A percentile compares a stretch with the other conserved stretches of the same genome.
Conservation (phyloP, 163 green algal genomes). For the Chlorella variabilis region DNA sequence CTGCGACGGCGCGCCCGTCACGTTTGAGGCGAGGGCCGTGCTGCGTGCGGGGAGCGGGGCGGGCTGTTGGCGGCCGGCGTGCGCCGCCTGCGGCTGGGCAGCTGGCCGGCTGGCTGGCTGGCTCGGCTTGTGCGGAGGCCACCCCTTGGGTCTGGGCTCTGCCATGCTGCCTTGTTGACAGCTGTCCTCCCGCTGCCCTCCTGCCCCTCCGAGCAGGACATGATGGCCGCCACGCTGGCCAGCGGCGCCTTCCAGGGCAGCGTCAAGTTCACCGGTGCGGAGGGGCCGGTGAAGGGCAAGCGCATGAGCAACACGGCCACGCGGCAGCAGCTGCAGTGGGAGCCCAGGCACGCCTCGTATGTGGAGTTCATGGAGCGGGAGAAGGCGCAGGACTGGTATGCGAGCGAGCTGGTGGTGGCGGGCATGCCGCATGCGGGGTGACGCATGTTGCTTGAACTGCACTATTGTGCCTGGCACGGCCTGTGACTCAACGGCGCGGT, state of each 20-base stretch:
- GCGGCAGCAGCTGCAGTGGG: conserved; percentile 55
- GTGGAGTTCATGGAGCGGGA: conserved; percentile 53
- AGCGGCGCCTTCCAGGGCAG: conserved; percentile 44
- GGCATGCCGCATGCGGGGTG: conserved; percentile 41
- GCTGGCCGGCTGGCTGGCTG: too few relatives aligned
- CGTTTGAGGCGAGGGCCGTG: conserved; percentile 54
- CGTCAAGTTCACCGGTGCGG: conserved; percentile 56
- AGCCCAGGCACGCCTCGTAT: conserved; percentile 61
- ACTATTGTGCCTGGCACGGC: neutral
- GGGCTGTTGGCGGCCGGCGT: too few relatives aligned
- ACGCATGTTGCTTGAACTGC: neutral
- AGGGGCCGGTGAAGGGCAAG: conserved; percentile 55
- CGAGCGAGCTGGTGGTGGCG: neutral
- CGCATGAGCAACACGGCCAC: conserved; percentile 59
- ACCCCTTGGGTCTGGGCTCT: too few relatives aligned
- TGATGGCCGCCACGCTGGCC: conserved; percentile 62
- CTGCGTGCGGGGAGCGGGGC: neutral
- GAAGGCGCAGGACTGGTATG: conserved; percentile 63
- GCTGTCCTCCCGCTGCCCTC: too few relatives aligned
- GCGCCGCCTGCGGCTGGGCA: too few relatives aligned
- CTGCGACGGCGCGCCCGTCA: conserved; percentile 74
- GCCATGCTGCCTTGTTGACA: too few relatives aligned
- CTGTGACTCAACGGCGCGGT: too few relatives aligned
- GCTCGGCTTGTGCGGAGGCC: too few relatives aligned
- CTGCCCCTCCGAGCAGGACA: conserved; percentile 59